Evolutionary conservation across 129 eudicot genomes (phyloP).

Genomic region (Arctium lappa): DNA sequence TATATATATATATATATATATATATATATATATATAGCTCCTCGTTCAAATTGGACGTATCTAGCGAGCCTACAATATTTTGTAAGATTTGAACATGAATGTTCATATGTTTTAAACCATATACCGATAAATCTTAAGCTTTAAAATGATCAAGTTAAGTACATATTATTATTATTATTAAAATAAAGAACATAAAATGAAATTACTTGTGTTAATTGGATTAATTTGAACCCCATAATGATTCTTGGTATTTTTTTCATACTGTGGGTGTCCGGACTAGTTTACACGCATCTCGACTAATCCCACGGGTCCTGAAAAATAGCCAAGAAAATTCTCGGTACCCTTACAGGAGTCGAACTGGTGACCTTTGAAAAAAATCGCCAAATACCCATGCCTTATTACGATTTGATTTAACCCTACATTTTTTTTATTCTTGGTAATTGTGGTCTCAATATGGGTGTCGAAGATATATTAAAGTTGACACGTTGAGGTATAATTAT

Average conservation of each 20-base stretch:
- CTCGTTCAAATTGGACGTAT: no score
- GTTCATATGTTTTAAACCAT: background rate
- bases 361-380: no score
- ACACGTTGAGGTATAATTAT: slow-evolving; percentile 21
- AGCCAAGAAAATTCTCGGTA: no score
- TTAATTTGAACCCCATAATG: background rate
- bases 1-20: background rate
- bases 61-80: no score
- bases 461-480: slow-evolving; percentile 17
- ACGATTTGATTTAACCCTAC: background rate
- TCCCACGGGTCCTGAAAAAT: no score
- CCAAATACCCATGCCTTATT: no score
- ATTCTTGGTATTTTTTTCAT: background rate
- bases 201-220: background rate
- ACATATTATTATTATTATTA: background rate
- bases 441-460: slow-evolving; percentile 27
- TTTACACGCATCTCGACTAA: no score
- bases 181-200: background rate
- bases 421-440: background rate
- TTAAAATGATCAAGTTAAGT: background rate
- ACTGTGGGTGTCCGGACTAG: no score
- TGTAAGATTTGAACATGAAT: background rate
- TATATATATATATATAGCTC: background rate
- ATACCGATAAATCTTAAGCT: background rate
- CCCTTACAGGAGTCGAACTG: no score